A percentile compares a stretch with the other conserved stretches of the same genome.
Conservation (phyloP, 108 stramenopile species). For the Nannochloropsis granulata region DNA sequence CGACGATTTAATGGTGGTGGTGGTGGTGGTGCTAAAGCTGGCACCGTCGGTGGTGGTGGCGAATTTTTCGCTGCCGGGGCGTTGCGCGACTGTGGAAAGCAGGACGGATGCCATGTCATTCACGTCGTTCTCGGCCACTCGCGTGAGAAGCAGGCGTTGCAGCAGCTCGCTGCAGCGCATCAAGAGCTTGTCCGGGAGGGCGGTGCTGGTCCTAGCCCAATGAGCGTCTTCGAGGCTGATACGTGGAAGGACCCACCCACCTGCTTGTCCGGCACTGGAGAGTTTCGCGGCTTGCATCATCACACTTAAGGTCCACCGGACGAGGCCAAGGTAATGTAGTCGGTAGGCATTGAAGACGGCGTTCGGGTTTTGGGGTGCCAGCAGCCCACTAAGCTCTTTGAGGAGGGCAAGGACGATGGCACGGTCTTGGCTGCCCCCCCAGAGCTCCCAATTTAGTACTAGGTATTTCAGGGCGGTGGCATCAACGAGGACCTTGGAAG, state of each 20-base stretch:
- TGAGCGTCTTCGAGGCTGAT: background rate
- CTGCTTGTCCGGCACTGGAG: background rate
- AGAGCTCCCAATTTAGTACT: conserved; percentile 20
- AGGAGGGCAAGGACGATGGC: conserved; percentile 6
- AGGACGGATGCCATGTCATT: background rate
- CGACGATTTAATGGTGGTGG: background rate
- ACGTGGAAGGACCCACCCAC: background rate
- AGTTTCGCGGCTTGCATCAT: conserved; percentile 11
- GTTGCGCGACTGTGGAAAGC: background rate
- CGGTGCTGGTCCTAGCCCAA: background rate
- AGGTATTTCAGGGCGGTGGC: conserved; percentile 19
- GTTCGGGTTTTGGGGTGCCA: conserved; percentile 18
- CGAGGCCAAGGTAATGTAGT: conserved; percentile 17
- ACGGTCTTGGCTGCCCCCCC: background rate
- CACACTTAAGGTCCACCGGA: conserved; percentile 11
- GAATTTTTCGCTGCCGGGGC: background rate
- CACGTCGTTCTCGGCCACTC: background rate
- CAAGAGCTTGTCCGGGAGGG: background rate
- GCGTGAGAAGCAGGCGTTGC: background rate
- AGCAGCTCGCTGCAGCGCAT: background rate
- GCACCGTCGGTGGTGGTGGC: background rate
- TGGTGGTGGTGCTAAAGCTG: background rate
- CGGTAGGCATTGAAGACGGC: conserved; percentile 21
- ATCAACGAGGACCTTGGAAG: background rate
- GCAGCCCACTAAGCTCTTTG: conserved; percentile 6